Percentiles rank a stretch among this genome's conserved stretches.
These are phyloP conservation scores for Torulaspora indica DNA, from an alignment of 805 yeast genomes.

Conservation along the genomic window DNA sequence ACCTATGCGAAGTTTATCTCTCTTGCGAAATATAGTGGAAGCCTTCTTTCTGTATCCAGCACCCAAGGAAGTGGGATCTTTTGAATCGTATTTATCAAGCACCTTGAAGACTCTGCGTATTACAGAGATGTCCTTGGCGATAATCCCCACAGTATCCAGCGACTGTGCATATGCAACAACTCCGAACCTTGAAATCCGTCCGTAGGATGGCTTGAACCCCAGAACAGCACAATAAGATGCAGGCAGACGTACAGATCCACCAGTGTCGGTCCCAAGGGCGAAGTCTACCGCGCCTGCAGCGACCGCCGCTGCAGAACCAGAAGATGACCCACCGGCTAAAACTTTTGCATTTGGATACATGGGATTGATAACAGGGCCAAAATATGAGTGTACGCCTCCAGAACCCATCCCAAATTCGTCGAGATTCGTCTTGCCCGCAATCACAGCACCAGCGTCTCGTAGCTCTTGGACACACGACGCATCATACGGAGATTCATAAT, in stretches of 20 bases:
- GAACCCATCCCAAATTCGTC: slow-evolving; percentile 99
- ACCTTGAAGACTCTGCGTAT: slow-evolving; percentile 48
- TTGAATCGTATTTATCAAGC: slow-evolving; percentile 57
- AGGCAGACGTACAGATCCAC: slow-evolving; percentile 92
- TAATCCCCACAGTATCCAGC: slow-evolving; percentile 87
- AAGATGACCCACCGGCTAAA: slow-evolving; percentile 87
- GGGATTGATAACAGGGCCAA: slow-evolving; percentile 59
- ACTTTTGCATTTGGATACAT: slow-evolving; percentile 37
- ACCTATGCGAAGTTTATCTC: slow-evolving; percentile 51
- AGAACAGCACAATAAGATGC: slow-evolving; percentile 78
- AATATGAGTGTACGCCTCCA: slow-evolving; percentile 50
- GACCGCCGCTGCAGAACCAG: slow-evolving; percentile 94
- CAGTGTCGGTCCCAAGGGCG: slow-evolving; percentile 92
- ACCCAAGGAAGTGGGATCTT: slow-evolving; percentile 73
- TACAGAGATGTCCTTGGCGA: slow-evolving; percentile 47
- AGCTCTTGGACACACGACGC: slow-evolving; percentile 66
- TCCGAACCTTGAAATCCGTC: slow-evolving; percentile 88
- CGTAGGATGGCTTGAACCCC: slow-evolving; percentile 94
- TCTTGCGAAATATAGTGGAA: slow-evolving; percentile 9
- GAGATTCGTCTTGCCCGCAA: slow-evolving; percentile 81
- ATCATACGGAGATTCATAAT: slow-evolving; percentile 70
- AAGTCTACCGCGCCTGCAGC: slow-evolving; percentile 60
- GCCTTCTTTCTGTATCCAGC: slow-evolving; percentile 35
- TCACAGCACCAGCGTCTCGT: slow-evolving; percentile 45
- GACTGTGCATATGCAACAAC: slow-evolving; percentile 90